These are phyloP conservation scores for Podaxis mareebaensis DNA, from an alignment of 768 basidiomycete genomes.

Conservation along the genomic window DNA sequence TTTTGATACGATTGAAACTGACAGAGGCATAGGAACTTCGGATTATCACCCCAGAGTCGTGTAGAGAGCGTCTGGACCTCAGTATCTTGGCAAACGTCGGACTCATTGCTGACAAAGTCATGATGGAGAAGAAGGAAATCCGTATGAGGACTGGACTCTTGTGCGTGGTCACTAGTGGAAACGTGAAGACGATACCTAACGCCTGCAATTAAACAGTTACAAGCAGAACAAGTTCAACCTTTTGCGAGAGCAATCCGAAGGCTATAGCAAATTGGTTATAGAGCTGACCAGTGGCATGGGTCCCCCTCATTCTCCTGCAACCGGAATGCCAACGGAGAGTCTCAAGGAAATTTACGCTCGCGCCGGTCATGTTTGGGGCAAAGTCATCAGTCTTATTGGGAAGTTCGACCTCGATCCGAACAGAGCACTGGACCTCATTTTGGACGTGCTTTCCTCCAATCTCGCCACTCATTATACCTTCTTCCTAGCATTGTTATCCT, in stretches of 20 bases:
- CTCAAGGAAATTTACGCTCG: constrained; percentile 59
- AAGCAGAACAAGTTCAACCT: constrained; percentile 99
- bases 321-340: constrained; percentile 66
- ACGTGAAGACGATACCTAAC: background rate
- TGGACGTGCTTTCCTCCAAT: constrained; percentile 87
- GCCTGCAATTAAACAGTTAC: constrained; percentile 55
- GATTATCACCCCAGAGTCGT: constrained; percentile 59
- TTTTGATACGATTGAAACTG: constrained; percentile 11
- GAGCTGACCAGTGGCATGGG: constrained; percentile 81
- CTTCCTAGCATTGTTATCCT: constrained; percentile 83
- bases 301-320: constrained; percentile 66
- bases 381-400: constrained; percentile 85
- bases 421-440: constrained; percentile 87
- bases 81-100: constrained; percentile 61
- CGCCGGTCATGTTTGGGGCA: constrained; percentile 74
- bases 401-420: constrained; percentile 98
- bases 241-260: constrained; percentile 95
- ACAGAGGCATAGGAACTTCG: constrained; percentile 46
- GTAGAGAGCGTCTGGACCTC: constrained; percentile 76
- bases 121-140: constrained; percentile 79
- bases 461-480: constrained; percentile 83
- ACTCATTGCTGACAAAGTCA: constrained; percentile 64
- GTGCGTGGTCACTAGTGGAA: constrained; percentile 44
- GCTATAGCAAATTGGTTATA: constrained; percentile 89
- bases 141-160: constrained; percentile 79